Conservation (phyloP, 805 yeast species). For the Monosporozyma yasuniensis region DNA sequence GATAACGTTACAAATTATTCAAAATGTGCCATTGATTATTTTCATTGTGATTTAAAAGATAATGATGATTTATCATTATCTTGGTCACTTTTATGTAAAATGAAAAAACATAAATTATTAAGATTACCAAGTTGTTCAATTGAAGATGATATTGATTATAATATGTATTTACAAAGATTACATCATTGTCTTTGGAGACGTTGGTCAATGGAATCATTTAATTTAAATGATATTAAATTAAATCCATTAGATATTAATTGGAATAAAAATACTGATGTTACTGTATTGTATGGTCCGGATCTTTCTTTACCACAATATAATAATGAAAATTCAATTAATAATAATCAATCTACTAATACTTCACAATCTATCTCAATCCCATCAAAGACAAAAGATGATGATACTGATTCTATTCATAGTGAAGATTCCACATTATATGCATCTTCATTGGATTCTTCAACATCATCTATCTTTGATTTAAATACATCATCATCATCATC, state of each 20-base stretch:
- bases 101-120: constrained; percentile 21
- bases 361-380: no score
- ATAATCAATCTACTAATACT: not conserved
- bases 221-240: constrained; percentile 48
- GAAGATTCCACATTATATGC: constrained; percentile 4
- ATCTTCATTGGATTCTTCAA: constrained; percentile 19
- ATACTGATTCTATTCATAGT: not conserved
- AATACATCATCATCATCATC: no score
- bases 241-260: constrained; percentile 84
- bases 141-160: constrained; percentile 25
- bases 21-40: constrained; percentile 26
- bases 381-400: not conserved
- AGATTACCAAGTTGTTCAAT: constrained; percentile 30
- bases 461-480: constrained; percentile 23
- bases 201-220: constrained; percentile 75
- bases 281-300: constrained; percentile 90
- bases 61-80: constrained; percentile 12
- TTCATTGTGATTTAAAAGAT: constrained; percentile 16
- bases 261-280: constrained; percentile 90
- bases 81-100: constrained; percentile 15
- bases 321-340: not conserved
- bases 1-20: constrained; percentile 28
- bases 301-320: constrained; percentile 4
- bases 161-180: constrained; percentile 37
- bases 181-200: constrained; percentile 92